These are phyloP conservation scores for Pseudotulostoma volvatum DNA, from an alignment of 495 filamentous ascomycete genomes.

Conservation along the genomic window DNA sequence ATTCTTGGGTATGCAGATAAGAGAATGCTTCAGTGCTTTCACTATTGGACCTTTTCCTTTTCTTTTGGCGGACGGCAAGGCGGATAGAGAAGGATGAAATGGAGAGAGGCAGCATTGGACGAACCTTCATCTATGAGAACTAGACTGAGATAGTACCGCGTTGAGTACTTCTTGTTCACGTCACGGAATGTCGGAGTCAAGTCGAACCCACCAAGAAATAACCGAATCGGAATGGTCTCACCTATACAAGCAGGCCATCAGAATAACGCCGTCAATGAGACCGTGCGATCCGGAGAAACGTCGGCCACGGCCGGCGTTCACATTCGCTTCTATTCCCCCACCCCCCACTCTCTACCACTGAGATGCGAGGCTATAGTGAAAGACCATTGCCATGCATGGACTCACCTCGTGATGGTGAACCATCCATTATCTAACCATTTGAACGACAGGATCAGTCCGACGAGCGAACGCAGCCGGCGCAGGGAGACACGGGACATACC, in stretches of 20 bases:
- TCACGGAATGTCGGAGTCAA: conserved; percentile 97
- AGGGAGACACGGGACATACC: conserved; percentile 32
- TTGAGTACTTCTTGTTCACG: conserved; percentile 99
- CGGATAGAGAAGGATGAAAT: too few relatives aligned
- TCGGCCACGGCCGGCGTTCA: not conserved
- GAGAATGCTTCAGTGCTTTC: too few relatives aligned
- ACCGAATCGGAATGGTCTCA: conserved; percentile 93
- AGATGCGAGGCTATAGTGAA: too few relatives aligned
- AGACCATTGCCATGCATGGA: too few relatives aligned
- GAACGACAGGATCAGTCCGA: not conserved
- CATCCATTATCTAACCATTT: conserved; percentile 86
- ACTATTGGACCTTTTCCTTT: too few relatives aligned
- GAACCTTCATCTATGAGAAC: conserved; percentile 92
- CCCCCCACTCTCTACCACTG: too few relatives aligned
- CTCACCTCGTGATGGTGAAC: conserved; percentile 77
- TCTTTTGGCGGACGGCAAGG: too few relatives aligned
- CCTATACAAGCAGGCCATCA: too few relatives aligned
- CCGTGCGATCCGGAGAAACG: not conserved
- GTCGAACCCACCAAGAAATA: conserved; percentile 97
- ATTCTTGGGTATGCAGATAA: too few relatives aligned
- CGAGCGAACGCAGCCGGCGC: not conserved
- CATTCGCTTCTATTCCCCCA: too few relatives aligned
- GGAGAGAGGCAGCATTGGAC: too few relatives aligned
- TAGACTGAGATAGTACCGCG: conserved; percentile 90
- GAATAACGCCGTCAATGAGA: not conserved